These are phyloP conservation scores for Aspergillus pseudonomiae DNA, from an alignment of 2,329 filamentous ascomycete species.

Conservation along the genomic window DNA sequence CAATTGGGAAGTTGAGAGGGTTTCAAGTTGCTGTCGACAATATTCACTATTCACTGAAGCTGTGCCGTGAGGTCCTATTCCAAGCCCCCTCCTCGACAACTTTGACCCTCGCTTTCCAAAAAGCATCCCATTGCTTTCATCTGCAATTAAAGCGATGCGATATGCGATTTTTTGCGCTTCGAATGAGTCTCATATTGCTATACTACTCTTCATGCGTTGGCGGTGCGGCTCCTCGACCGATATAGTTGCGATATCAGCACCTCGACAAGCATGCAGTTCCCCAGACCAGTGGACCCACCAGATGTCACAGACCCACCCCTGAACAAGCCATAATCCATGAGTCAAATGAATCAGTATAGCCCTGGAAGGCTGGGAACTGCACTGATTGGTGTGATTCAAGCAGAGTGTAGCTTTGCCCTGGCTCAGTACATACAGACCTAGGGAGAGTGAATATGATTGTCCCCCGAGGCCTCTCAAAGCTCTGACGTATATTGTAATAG, in stretches of 20 bases:
- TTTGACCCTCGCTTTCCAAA: too few relatives aligned
- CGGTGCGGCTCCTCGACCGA: neutral
- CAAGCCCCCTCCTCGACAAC: neutral
- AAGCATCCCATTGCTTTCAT: neutral
- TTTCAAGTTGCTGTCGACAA: neutral
- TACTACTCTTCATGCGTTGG: neutral
- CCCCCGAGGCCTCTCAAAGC: neutral
- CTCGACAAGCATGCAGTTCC: neutral
- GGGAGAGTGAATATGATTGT: neutral
- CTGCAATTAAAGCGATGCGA: too few relatives aligned
- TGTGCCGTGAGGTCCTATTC: neutral
- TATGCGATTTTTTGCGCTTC: neutral
- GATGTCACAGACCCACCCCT: neutral
- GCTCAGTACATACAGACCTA: neutral
- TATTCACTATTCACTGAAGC: neutral
- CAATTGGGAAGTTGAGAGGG: slow-evolving; percentile 2
- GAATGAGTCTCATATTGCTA: neutral
- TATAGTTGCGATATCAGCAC: neutral
- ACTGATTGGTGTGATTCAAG: neutral
- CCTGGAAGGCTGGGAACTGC: neutral
- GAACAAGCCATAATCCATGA: neutral
- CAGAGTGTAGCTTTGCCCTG: neutral
- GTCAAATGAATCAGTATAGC: neutral
- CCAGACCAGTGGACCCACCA: neutral
- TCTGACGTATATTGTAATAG: neutral